Evolutionary conservation across 2,329 filamentous ascomycete genomes (phyloP), one percentile per base, ranked within the genome.

Genomic region (Fusarium sp.): DNA sequence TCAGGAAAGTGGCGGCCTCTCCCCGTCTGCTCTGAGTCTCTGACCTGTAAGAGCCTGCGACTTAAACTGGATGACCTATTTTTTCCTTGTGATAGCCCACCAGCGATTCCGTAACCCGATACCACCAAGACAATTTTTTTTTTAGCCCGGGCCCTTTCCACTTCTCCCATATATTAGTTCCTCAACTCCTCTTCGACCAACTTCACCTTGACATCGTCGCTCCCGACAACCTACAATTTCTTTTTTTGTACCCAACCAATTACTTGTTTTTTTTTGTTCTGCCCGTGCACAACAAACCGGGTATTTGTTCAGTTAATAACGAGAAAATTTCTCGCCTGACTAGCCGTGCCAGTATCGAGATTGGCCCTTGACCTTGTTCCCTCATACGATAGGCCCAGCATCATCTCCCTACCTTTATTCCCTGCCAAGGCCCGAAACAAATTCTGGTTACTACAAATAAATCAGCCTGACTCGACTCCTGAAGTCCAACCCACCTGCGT

Each of bases 121-220:
- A 68, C 68, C 68, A 70, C 69, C 68, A 58, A 60, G 47, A 58
- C 55, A 66, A 58, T 66, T 73, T 72, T 72, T 25, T 31, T 73
- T 59, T 27, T 69, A 70, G 61, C 71, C n/a, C n/a, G n/a, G n/a
- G n/a, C n/a, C 71, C 66, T 67, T 73, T 54, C 58, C 66, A 64
- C 66, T 66, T 69, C 36, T 48, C 23, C 8, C 33, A 25, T 47
- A 52, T 56, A 43, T 63, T 51, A 63, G 51, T 35, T 63, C 40
- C 51, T 56, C 52, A 59, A 63, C 66, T 69, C 66, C 61, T 69
- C 66, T 66, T 72, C 48, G 59, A 61, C 61, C 58, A 63, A 72
- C 63, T 58, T 43, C 52, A 50, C 59, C 57, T 61, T 55, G 60
- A 62, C 57, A 55, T 61, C 58, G 66, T 68, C 52, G 48, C 39